Percentiles rank a stretch among this genome's conserved stretches.
Conservation (phyloP, 1,284 basidiomycete genomes). For the Neolentinus lepideus region DNA sequence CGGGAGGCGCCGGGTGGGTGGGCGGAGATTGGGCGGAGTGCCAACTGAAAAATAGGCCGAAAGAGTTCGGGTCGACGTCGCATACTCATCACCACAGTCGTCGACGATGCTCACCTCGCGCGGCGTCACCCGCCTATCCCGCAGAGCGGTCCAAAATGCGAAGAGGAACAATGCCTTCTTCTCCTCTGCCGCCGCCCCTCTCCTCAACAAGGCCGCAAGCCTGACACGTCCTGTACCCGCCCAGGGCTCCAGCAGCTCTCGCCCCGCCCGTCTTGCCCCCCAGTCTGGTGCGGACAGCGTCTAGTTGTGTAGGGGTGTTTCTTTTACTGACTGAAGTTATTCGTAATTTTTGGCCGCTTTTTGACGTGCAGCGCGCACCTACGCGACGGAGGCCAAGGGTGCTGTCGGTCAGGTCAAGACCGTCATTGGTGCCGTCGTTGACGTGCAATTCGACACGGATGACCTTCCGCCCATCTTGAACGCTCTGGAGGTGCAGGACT, state of each 20-base stretch:
- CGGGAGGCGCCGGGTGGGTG: background rate
- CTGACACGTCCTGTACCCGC: conserved; percentile 21
- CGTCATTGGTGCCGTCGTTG: conserved; percentile 98
- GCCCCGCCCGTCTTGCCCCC: conserved; percentile 36
- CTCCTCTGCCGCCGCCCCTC: conserved; percentile 47
- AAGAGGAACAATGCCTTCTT: conserved; percentile 73
- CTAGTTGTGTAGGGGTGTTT: background rate
- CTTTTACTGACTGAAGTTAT: conserved; percentile 2
- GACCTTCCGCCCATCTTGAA: conserved; percentile 95
- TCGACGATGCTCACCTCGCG: conserved; percentile 70
- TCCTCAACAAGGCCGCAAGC: conserved; percentile 27
- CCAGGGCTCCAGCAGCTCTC: conserved; percentile 26
- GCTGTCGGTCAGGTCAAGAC: conserved; percentile 81
- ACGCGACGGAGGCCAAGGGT: conserved; percentile 83
- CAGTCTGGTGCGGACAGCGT: conserved; percentile 29
- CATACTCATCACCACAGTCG: conserved; percentile 25
- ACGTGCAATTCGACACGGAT: conserved; percentile 91
- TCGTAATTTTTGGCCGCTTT: conserved; percentile 16
- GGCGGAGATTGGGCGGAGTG: background rate
- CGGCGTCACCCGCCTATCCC: conserved; percentile 76
- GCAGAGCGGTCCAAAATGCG: conserved; percentile 68
- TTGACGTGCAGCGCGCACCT: conserved; percentile 59
- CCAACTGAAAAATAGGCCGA: background rate
- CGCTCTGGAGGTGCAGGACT: conserved; percentile 94
- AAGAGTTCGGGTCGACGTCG: background rate